phyloP scores from a whole-genome alignment of 73 alveolate genomes.

The Paramecium sonneborni region DNA sequence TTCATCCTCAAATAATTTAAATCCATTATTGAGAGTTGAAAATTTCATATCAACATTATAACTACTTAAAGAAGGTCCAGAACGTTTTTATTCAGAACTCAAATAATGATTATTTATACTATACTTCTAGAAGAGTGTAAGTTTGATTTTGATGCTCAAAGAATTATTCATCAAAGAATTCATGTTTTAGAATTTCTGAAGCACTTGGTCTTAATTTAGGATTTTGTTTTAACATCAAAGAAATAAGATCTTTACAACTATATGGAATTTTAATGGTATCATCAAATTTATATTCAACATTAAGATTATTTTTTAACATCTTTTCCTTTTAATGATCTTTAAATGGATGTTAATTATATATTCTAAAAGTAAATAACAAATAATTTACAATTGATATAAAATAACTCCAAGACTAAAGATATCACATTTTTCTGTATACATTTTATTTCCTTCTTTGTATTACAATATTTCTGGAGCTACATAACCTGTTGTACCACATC shows the following conservation, averaged over 20 bases:
- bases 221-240: background rate
- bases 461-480: slow-evolving; percentile 63
- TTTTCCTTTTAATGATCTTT: background rate
- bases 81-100: background rate
- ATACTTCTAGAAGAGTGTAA: background rate
- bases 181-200: background rate
- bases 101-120: background rate
- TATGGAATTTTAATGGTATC: slow-evolving; percentile 2
- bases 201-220: slow-evolving; percentile 12
- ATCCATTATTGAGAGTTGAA: background rate
- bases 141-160: background rate
- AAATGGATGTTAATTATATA: background rate
- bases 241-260: slow-evolving; percentile 3
- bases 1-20: slow-evolving; percentile 4
- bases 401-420: slow-evolving; percentile 34
- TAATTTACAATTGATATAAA: background rate
- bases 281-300: slow-evolving; percentile 26
- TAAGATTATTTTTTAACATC: background rate
- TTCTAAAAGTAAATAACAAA: background rate
- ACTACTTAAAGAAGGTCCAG: background rate
- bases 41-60: background rate
- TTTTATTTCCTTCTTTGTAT: slow-evolving; percentile 25
- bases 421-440: slow-evolving; percentile 32
- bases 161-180: background rate
- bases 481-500: slow-evolving; percentile 63